Conservation (phyloP, 257 asterid genomes). For the Solanum pennellii region DNA sequence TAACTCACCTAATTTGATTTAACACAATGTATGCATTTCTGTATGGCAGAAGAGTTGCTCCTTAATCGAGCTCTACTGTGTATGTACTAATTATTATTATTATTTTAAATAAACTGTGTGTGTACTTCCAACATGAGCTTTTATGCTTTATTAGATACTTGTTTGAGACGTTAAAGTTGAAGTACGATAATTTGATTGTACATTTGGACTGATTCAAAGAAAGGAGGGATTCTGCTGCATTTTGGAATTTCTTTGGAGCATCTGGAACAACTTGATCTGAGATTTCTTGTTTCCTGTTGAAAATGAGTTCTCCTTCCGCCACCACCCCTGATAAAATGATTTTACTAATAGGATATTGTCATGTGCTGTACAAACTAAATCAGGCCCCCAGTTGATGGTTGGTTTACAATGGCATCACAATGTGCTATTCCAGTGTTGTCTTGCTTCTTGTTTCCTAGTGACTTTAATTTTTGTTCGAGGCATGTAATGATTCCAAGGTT, state of each 20-base stretch:
- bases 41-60: not conserved
- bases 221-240: not conserved
- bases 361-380: not conserved
- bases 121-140: not conserved
- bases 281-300: not conserved
- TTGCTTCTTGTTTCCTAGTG: not conserved
- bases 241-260: not conserved
- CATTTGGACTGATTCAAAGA: not conserved
- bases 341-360: not conserved
- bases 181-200: not conserved
- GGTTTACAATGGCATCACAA: not conserved
- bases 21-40: not conserved
- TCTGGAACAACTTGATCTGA: not conserved
- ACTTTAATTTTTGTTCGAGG: not conserved
- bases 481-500: not conserved
- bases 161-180: not conserved
- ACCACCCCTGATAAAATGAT: not conserved
- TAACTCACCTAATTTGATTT: not conserved
- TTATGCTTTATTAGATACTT: not conserved
- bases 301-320: not conserved
- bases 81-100: not conserved
- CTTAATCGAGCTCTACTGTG: not conserved
- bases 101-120: not conserved
- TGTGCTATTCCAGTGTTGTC: not conserved
- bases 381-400: not conserved